phyloP scores from a whole-genome alignment of 495 filamentous ascomycete species.

The Penicillium goetzii region DNA sequence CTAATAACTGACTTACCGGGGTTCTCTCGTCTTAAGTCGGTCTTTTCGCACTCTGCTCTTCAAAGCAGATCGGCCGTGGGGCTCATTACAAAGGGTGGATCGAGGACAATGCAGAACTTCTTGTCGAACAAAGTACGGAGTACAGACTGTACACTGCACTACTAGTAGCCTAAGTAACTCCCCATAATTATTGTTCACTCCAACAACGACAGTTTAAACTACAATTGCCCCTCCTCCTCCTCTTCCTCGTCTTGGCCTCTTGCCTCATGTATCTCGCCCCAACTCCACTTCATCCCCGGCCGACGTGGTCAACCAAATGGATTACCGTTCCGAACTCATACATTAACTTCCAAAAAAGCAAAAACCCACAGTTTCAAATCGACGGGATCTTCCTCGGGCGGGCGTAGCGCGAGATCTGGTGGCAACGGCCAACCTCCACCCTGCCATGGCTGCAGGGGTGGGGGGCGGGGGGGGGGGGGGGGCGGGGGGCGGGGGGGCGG shows the following conservation, averaged over 20 bases:
- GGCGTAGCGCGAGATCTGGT: constrained; percentile 28
- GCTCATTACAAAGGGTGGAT: constrained; percentile 9
- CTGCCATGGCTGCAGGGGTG: constrained; percentile 19
- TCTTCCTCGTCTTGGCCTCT: background rate
- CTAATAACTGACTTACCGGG: background rate
- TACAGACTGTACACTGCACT: too few relatives aligned
- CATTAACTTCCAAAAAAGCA: background rate
- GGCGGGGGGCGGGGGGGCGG: too few relatives aligned
- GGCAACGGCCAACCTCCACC: constrained; percentile 28
- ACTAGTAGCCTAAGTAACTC: background rate
- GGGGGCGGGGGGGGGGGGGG: too few relatives aligned
- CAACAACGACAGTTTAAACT: background rate
- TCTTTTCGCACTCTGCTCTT: background rate
- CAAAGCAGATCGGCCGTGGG: constrained; percentile 14
- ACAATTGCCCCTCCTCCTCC: background rate
- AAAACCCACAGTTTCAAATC: constrained; percentile 15
- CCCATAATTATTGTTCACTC: background rate
- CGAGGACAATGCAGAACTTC: background rate
- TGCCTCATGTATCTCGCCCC: background rate
- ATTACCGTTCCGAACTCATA: background rate
- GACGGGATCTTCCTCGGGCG: constrained; percentile 13
- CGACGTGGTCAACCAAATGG: background rate
- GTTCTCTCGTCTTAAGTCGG: background rate
- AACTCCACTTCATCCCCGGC: constrained; percentile 4
- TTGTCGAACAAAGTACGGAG: background rate